phyloP scores from a whole-genome alignment of 2,329 filamentous ascomycete species.

The Lasiodiplodia sp. region DNA sequence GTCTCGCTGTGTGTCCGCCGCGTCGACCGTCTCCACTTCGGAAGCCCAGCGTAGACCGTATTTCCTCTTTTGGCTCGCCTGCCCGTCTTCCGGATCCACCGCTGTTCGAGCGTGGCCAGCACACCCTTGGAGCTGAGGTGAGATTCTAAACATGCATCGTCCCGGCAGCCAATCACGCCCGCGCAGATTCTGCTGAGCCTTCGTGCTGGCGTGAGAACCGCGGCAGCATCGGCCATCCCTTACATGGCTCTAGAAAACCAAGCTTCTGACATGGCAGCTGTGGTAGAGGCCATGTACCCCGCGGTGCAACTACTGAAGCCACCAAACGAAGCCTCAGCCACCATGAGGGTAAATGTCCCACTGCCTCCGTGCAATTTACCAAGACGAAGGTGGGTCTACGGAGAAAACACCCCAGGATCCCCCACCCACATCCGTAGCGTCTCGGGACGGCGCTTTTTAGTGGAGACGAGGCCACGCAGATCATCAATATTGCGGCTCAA shows the following conservation, averaged over 20 bases:
- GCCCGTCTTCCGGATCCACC: background rate
- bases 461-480: constrained; percentile 19
- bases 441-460: constrained; percentile 10
- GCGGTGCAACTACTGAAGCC: constrained; percentile 7
- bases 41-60: background rate
- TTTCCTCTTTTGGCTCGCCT: background rate
- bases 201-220: constrained; percentile 14
- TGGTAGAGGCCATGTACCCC: constrained; percentile 18
- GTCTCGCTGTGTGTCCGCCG: background rate
- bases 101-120: constrained; percentile 5
- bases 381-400: background rate
- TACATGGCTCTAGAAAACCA: background rate
- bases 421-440: constrained; percentile 14
- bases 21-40: background rate
- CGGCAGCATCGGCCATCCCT: background rate
- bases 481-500: constrained; percentile 27
- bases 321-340: background rate
- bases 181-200: constrained; percentile 13
- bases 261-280: constrained; percentile 22
- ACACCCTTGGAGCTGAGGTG: constrained; percentile 15
- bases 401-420: constrained; percentile 3
- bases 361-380: constrained; percentile 2
- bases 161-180: background rate
- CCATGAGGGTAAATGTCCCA: background rate
- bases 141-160: background rate